phyloP scores from a whole-genome alignment of 108 stramenopile genomes.

The Heterococcus sp. region DNA sequence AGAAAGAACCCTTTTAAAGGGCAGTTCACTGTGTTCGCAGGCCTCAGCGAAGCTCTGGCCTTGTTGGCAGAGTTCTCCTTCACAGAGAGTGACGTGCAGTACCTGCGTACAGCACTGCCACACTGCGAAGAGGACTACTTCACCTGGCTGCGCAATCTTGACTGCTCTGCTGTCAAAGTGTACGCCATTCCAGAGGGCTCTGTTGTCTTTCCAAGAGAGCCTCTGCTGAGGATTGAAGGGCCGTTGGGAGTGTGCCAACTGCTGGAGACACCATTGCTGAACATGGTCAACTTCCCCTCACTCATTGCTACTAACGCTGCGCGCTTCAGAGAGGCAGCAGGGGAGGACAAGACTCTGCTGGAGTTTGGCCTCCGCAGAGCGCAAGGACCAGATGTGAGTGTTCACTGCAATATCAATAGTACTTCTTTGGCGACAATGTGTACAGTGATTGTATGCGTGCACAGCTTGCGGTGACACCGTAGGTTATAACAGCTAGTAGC shows the following conservation, averaged over 20 bases:
- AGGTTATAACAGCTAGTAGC: background rate
- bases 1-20: slow-evolving; percentile 94
- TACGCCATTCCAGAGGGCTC: slow-evolving; percentile 79
- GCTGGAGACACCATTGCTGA: slow-evolving; percentile 91
- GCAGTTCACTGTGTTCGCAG: slow-evolving; percentile 85
- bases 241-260: slow-evolving; percentile 87
- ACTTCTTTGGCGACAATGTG: no score
- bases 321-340: slow-evolving; percentile 85
- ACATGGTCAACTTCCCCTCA: slow-evolving; percentile 81
- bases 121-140: slow-evolving; percentile 75
- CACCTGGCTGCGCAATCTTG: slow-evolving; percentile 68
- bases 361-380: slow-evolving; percentile 87
- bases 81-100: slow-evolving; percentile 70
- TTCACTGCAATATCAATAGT: no score
- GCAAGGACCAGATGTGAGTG: background rate
- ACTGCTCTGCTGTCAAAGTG: slow-evolving; percentile 68
- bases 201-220: slow-evolving; percentile 34
- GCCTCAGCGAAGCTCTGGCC: slow-evolving; percentile 41
- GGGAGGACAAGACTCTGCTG: slow-evolving; percentile 62
- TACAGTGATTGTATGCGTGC: no score
- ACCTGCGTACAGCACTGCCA: slow-evolving; percentile 67
- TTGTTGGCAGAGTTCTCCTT: slow-evolving; percentile 68
- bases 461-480: no score
- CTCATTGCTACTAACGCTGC: slow-evolving; percentile 93
- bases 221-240: slow-evolving; percentile 57